Conservation (phyloP, 73 alveolate species). For the Loxodes magnus region DNA sequence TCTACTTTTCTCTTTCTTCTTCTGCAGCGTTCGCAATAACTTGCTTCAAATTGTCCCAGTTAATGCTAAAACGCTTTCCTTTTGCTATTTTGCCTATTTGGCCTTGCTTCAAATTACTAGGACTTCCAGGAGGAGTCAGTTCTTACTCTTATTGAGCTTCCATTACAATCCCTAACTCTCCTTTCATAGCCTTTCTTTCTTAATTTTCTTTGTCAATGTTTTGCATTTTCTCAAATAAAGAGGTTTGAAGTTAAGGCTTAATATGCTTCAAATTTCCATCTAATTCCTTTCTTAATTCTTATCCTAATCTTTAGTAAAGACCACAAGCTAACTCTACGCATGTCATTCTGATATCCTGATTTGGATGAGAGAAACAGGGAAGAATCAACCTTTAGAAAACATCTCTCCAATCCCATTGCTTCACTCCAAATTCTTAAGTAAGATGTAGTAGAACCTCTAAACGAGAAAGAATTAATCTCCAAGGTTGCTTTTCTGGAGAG, state of each 20-base stretch:
- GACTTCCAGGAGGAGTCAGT: slow-evolving; percentile 25
- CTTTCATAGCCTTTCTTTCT: not conserved
- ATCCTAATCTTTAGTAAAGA: slow-evolving; percentile 76
- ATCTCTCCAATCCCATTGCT: slow-evolving; percentile 74
- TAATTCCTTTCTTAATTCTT: slow-evolving; percentile 43
- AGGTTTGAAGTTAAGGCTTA: slow-evolving; percentile 47
- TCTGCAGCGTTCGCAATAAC: slow-evolving; percentile 3
- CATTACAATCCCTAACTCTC: slow-evolving; percentile 10
- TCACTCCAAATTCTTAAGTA: slow-evolving; percentile 81
- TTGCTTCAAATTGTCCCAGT: not conserved
- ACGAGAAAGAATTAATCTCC: slow-evolving; percentile 82
- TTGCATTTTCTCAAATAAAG: slow-evolving; percentile 16
- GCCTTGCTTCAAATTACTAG: slow-evolving; percentile 1
- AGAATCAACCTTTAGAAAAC: slow-evolving; percentile 64
- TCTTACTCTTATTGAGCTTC: slow-evolving; percentile 30
- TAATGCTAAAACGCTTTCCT: not conserved
- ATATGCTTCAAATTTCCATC: slow-evolving; percentile 39
- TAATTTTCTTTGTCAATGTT: not conserved
- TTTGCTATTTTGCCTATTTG: too few species aligned
- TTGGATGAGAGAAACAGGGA: slow-evolving; percentile 80
- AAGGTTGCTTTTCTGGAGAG: slow-evolving; percentile 87
- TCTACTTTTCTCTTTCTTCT: slow-evolving; percentile 10
- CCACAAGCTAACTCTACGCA: slow-evolving; percentile 78
- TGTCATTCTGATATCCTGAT: slow-evolving; percentile 71
- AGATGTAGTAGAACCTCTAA: slow-evolving; percentile 71